A percentile compares a stretch with the other conserved stretches of the same genome.
Conservation (phyloP, 805 yeast species). For the Monosporozyma servazzii region DNA sequence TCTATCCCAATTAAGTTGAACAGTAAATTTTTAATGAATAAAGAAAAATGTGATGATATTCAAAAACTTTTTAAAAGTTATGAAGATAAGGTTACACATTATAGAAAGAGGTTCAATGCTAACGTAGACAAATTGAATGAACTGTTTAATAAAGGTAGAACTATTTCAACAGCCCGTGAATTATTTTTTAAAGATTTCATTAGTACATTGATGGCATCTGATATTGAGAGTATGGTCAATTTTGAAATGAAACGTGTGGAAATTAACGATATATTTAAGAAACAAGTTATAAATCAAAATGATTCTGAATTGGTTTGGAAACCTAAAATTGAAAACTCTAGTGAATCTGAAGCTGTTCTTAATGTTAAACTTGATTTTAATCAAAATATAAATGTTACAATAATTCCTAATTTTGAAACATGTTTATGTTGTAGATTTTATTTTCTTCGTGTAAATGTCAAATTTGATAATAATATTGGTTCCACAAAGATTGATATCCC, state of each 20-base stretch:
- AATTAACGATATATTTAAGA: conserved; percentile 23
- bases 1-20: conserved; percentile 37
- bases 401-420: conserved; percentile 54
- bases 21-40: conserved; percentile 23
- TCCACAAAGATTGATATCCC: conserved; percentile 30
- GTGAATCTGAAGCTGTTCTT: conserved; percentile 25
- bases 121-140: conserved; percentile 17
- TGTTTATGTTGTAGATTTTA: conserved; percentile 55
- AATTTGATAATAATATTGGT: conserved; percentile 33
- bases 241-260: conserved; percentile 14
- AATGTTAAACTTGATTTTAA: conserved; percentile 35
- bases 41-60: conserved; percentile 17
- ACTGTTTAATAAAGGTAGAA: conserved; percentile 19
- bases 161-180: conserved; percentile 12
- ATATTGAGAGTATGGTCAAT: conserved; percentile 27
- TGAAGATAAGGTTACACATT: conserved; percentile 8
- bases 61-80: conserved; percentile 17
- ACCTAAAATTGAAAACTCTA: background rate
- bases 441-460: conserved; percentile 40
- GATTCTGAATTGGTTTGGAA: background rate
- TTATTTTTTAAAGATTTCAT: conserved; percentile 26
- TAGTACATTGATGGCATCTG: conserved; percentile 20
- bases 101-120: conserved; percentile 16
- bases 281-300: conserved; percentile 14
- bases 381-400: conserved; percentile 39